Percentiles rank a stretch among this genome's conserved stretches.
These are phyloP conservation scores for Gryganskiella cystojenkinii DNA, from an alignment of 192 early-diverging fungal species.

Conservation along the genomic window DNA sequence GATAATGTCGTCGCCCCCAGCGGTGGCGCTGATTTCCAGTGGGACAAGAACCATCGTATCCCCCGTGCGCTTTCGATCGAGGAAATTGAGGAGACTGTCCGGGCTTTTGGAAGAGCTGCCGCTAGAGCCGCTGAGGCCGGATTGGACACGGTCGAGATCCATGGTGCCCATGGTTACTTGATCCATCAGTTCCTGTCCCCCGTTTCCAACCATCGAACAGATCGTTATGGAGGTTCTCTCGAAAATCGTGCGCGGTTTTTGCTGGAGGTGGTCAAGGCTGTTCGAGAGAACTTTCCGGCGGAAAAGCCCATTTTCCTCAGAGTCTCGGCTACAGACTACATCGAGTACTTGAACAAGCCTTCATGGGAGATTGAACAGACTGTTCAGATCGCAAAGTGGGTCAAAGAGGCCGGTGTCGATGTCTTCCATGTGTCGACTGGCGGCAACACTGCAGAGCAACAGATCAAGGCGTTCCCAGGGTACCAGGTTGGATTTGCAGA, in stretches of 20 bases:
- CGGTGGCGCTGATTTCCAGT: slow-evolving; percentile 50
- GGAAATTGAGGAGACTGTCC: slow-evolving; percentile 71
- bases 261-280: slow-evolving; percentile 65
- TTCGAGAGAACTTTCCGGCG: slow-evolving; percentile 68
- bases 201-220: slow-evolving; percentile 84
- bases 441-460: slow-evolving; percentile 67
- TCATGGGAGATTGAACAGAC: slow-evolving; percentile 81
- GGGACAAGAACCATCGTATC: slow-evolving; percentile 37
- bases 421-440: slow-evolving; percentile 84
- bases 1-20: slow-evolving; percentile 74
- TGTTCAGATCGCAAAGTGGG: slow-evolving; percentile 62
- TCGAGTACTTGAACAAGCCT: slow-evolving; percentile 47
- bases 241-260: slow-evolving; percentile 75
- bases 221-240: slow-evolving; percentile 90
- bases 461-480: slow-evolving; percentile 54
- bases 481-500: slow-evolving; percentile 81
- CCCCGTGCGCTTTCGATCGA: slow-evolving; percentile 69
- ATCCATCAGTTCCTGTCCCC: slow-evolving; percentile 84
- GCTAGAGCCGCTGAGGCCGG: slow-evolving; percentile 79
- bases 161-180: slow-evolving; percentile 92
- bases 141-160: slow-evolving; percentile 90
- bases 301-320: slow-evolving; percentile 83
- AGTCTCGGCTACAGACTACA: slow-evolving; percentile 79
- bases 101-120: slow-evolving; percentile 73
- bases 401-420: slow-evolving; percentile 82